phyloP scores from a whole-genome alignment of 306 rosid genomes.

The Luffa acutangula region DNA sequence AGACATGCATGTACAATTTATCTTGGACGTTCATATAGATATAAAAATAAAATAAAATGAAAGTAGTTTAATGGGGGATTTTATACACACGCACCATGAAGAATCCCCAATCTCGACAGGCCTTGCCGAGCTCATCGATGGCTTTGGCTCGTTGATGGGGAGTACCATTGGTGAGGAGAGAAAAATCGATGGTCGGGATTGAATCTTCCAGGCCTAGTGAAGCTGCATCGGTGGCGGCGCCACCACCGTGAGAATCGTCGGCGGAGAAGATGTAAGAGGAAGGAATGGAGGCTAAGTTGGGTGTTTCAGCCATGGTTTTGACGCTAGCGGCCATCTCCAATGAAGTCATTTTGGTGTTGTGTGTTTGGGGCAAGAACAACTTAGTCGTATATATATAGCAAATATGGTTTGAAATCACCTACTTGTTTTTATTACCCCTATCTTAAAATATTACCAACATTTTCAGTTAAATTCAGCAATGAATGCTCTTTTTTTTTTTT shows the following conservation, averaged over 20 bases:
- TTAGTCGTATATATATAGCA: no score
- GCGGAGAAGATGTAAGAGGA: constrained; percentile 9
- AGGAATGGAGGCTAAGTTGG: constrained; percentile 23
- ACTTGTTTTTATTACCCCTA: no score
- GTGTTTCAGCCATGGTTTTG: constrained; percentile 24
- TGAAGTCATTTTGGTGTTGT: no score
- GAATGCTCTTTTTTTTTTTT: no score
- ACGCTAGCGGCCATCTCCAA: neutral
- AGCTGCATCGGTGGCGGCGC: neutral
- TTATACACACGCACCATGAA: constrained; percentile 20
- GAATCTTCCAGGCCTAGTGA: constrained; percentile 1
- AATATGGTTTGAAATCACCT: no score
- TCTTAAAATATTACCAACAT: no score
- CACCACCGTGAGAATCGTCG: neutral
- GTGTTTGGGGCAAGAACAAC: neutral
- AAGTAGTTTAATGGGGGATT: no score
- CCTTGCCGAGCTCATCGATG: constrained; percentile 28
- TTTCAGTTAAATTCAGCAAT: no score
- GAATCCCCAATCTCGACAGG: constrained; percentile 47
- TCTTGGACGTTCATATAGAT: no score
- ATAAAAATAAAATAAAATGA: no score
- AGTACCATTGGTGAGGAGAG: constrained; percentile 22
- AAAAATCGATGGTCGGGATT: constrained; percentile 33
- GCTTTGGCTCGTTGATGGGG: constrained; percentile 20
- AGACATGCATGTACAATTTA: no score